Base-by-base conservation (phyloP, 768 basidiomycete species). In the Auricularia sp. region DNA sequence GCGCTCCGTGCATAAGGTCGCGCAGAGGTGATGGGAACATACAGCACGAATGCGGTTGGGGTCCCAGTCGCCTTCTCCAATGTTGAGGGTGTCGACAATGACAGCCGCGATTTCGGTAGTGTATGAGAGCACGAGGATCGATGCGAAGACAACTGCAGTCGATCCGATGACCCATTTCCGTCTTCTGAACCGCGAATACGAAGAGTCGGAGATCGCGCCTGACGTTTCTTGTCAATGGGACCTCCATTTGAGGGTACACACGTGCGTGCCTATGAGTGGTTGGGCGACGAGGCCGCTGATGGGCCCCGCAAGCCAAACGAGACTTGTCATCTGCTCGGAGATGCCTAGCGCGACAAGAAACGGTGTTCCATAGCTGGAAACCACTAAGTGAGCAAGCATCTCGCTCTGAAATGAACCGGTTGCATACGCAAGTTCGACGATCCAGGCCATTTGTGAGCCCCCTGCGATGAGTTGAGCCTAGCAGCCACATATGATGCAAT, bases 201-300 rank as follows among this genome's bases (percentile, higher is more conserved):
- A 97, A 54, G 92, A 88, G 75, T 99, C 97, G 18, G 96, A 98
- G 72, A 99, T 85, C 13, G 97, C 95, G 67, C 94, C 93, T 95
- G 67, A 29, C 29, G 29, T 24, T 34, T 34, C 21, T 24, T 21
- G 62, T 62, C 36, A 2, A 63, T 63, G 21, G 68, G 56, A 21
- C 7, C 64, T 33, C 14, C 24, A n/a, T 63, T n/a, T 58, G 47
- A 21, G n/a, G 29, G n/a, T 8, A 29, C 42, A 14, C 33, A 24
- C 35, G 35, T 56, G 67, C 80, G 67, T 69, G 92, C 96, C 97
- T 70, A 99, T 97, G 64, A 98, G 81, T n/a, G 97, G 97, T 74
- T 99, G 97, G 3, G 94, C 94, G 62, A 99, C 79, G 58, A 99
- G 80, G 16, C 97, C 97, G 67, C 92, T 94, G 66, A 99, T 92